These are phyloP conservation scores for Hyaloraphidium curvatum DNA, from an alignment of 192 early-diverging fungal species.

Conservation along the genomic window DNA sequence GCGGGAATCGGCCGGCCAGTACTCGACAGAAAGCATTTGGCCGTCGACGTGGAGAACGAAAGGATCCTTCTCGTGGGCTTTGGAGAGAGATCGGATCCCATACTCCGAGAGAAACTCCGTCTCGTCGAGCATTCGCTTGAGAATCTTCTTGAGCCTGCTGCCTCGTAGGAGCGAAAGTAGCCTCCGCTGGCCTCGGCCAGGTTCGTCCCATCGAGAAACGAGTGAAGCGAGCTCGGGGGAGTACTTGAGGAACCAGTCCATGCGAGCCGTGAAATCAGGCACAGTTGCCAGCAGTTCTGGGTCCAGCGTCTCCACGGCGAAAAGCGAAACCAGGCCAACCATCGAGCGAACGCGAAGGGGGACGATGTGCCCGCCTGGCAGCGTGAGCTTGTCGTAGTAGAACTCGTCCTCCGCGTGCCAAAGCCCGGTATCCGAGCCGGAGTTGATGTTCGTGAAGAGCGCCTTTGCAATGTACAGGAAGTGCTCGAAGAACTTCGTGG, in stretches of 20 bases:
- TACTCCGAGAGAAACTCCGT: conserved; percentile 26
- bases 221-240: conserved; percentile 13
- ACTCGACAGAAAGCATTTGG: conserved; percentile 14
- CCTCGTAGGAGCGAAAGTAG: conserved; percentile 21
- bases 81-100: conserved; percentile 18
- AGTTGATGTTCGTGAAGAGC: conserved; percentile 14
- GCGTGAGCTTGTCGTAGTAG: conserved; percentile 29
- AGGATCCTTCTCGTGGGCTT: background rate
- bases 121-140: conserved; percentile 23
- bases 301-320: conserved; percentile 20
- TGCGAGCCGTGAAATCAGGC: conserved; percentile 13
- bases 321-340: conserved; percentile 29
- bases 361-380: conserved; percentile 18
- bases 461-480: conserved; percentile 37
- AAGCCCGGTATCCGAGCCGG: conserved; percentile 12
- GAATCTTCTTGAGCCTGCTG: conserved; percentile 17
- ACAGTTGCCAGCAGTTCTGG: conserved; percentile 9
- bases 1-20: conserved; percentile 19
- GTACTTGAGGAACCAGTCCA: conserved; percentile 19
- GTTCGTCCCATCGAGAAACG: conserved; percentile 6
- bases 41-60: background rate
- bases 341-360: conserved; percentile 28
- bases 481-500: conserved; percentile 34
- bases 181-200: conserved; percentile 8
- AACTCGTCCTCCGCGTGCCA: conserved; percentile 27